Percentiles rank a stretch among this genome's conserved stretches.
These are phyloP conservation scores for Euphorbia schlechtendalii DNA, from an alignment of 441 rosid species.

Conservation along the genomic window DNA sequence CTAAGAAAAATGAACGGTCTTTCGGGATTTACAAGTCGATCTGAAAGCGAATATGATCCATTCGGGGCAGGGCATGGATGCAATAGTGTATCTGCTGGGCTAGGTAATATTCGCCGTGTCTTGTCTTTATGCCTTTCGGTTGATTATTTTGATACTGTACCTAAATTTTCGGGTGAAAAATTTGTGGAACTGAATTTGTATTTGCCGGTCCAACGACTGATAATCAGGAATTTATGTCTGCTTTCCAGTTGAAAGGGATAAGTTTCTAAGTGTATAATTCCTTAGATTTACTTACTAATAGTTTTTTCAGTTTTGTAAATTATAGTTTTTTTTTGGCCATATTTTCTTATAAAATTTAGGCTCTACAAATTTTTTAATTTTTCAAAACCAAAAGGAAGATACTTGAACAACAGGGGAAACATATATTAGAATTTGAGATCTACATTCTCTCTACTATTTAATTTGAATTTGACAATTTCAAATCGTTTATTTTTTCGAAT, in stretches of 20 bases:
- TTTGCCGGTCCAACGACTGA: neutral
- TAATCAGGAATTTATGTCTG: neutral
- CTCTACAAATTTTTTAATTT: no score
- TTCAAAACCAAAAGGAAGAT: no score
- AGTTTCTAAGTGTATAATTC: neutral
- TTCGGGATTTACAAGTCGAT: conserved; percentile 54
- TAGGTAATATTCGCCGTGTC: conserved; percentile 44
- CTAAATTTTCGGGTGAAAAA: neutral
- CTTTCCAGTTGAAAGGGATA: neutral
- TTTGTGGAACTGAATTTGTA: neutral
- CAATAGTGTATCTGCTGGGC: conserved; percentile 88
- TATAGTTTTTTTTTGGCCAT: no score
- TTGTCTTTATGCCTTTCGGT: neutral
- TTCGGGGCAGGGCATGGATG: conserved; percentile 91
- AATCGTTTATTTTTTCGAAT: no score
- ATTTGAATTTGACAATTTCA: no score
- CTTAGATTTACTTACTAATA: neutral
- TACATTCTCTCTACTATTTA: no score
- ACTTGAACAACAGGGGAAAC: no score
- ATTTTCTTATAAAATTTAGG: no score
- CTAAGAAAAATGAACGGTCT: conserved; percentile 55
- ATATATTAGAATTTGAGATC: no score
- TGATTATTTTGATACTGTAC: conserved; percentile 1
- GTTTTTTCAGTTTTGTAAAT: no score
- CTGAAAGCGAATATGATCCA: conserved; percentile 77